A percentile compares a stretch with the other conserved stretches of the same genome.
Evolutionary conservation across 768 basidiomycete species (phyloP).

Genomic region (Terana coerulea): DNA sequence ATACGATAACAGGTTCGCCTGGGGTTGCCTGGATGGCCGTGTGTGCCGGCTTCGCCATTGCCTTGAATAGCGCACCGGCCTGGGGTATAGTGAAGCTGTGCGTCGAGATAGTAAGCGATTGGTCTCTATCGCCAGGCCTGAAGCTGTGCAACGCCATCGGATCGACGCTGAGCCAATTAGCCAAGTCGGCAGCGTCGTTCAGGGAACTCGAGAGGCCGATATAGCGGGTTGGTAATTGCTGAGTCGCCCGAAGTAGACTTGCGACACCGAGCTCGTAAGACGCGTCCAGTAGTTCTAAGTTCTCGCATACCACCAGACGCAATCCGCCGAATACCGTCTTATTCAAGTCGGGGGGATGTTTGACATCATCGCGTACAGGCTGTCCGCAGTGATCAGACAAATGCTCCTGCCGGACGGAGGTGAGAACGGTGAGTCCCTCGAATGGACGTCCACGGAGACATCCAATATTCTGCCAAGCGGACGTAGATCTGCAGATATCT

Average conservation of each 20-base stretch:
- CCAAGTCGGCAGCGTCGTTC: slow-evolving; percentile 76
- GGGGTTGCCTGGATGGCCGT: slow-evolving; percentile 53
- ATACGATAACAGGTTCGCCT: slow-evolving; percentile 63
- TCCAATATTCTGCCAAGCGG: slow-evolving; percentile 33
- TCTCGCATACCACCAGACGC: slow-evolving; percentile 75
- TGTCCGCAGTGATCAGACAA: slow-evolving; percentile 52
- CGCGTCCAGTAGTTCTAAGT: slow-evolving; percentile 77
- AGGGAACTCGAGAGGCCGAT: slow-evolving; percentile 78
- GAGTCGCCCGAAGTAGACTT: slow-evolving; percentile 60
- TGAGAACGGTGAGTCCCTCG: slow-evolving; percentile 30
- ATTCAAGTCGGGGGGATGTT: slow-evolving; percentile 22
- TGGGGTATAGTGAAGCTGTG: slow-evolving; percentile 84
- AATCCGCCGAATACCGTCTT: slow-evolving; percentile 37
- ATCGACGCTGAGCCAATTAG: slow-evolving; percentile 78
- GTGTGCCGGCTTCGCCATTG: slow-evolving; percentile 90
- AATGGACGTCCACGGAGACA: slow-evolving; percentile 37
- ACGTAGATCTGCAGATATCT: slow-evolving; percentile 52
- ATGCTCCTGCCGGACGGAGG: slow-evolving; percentile 41
- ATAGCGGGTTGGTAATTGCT: slow-evolving; percentile 60
- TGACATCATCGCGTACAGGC: slow-evolving; percentile 44
- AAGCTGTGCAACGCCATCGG: slow-evolving; percentile 67
- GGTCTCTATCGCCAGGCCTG: slow-evolving; percentile 78
- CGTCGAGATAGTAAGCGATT: slow-evolving; percentile 61
- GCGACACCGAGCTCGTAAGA: slow-evolving; percentile 83
- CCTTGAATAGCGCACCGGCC: slow-evolving; percentile 83